Evolutionary conservation across 352 stramenopile species (phyloP).

Genomic region (Phytophthora colocasiae): DNA sequence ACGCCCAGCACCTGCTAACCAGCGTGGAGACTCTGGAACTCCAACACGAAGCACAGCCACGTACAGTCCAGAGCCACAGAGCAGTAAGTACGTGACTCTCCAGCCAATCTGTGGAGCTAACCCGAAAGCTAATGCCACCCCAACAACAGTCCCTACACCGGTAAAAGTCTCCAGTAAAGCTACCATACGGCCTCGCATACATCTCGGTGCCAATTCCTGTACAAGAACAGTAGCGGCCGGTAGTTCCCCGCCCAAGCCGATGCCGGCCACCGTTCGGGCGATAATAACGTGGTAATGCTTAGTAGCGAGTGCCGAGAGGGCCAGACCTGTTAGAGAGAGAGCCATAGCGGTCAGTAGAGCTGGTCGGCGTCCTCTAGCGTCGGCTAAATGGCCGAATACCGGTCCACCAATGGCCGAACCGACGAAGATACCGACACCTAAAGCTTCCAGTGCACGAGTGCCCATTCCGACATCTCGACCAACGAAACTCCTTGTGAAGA

Average conservation of each 20-base stretch:
- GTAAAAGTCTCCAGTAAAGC: slow-evolving; percentile 44
- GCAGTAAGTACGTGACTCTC: slow-evolving; percentile 36
- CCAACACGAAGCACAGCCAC: slow-evolving; percentile 28
- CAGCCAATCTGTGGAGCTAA: slow-evolving; percentile 40
- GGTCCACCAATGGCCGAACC: slow-evolving; percentile 33
- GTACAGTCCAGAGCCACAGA: slow-evolving; percentile 35
- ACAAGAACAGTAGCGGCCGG: slow-evolving; percentile 40
- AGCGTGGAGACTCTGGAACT: slow-evolving; percentile 51
- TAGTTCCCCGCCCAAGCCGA: slow-evolving; percentile 49
- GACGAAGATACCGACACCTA: slow-evolving; percentile 31
- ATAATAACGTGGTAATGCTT: slow-evolving; percentile 35
- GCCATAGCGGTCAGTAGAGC: slow-evolving; percentile 41
- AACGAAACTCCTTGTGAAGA: slow-evolving; percentile 37
- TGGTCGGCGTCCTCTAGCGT: slow-evolving; percentile 33
- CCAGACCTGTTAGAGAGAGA: slow-evolving; percentile 32
- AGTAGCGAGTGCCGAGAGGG: slow-evolving; percentile 31
- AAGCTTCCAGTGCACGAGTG: slow-evolving; percentile 28
- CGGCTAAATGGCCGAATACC: slow-evolving; percentile 36
- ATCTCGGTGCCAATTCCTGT: slow-evolving; percentile 39
- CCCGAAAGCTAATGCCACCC: slow-evolving; percentile 32
- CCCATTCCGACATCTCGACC: slow-evolving; percentile 34
- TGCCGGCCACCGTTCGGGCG: slow-evolving; percentile 36
- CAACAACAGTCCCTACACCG: slow-evolving; percentile 39
- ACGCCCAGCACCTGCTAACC: slow-evolving; percentile 36
- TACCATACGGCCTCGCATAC: slow-evolving; percentile 37